These are phyloP conservation scores for Pyricularia sp. DNA, from an alignment of 2,329 filamentous ascomycete species.

Conservation along the genomic window DNA sequence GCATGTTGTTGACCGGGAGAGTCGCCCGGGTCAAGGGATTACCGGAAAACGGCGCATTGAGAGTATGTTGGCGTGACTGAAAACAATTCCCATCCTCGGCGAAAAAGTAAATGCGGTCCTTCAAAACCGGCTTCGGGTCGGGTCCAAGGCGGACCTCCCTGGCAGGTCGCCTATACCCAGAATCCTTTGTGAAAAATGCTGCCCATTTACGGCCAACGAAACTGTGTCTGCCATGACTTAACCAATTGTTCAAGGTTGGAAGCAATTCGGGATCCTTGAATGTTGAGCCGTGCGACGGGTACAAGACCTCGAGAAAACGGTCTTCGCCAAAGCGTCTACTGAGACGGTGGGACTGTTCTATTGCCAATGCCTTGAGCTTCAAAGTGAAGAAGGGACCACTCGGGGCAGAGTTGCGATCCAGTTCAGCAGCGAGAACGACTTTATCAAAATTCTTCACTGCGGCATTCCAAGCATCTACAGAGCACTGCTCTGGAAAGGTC, in stretches of 20 bases:
- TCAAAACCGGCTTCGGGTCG: constrained; percentile 20
- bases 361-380: constrained; percentile 34
- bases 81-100: constrained; percentile 41
- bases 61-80: constrained; percentile 2
- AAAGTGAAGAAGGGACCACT: constrained; percentile 33
- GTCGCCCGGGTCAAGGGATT: constrained; percentile 16
- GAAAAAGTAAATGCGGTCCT: constrained; percentile 43
- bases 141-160: constrained; percentile 22
- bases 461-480: constrained; percentile 33
- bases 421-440: constrained; percentile 31
- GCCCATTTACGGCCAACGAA: constrained; percentile 38
- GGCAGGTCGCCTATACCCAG: constrained; percentile 25
- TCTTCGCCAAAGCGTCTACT: constrained; percentile 47
- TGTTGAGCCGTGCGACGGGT: constrained; percentile 32
- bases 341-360: constrained; percentile 42
- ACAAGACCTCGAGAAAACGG: constrained; percentile 45
- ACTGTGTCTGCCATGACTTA: constrained; percentile 25
- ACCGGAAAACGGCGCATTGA: background rate
- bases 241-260: constrained; percentile 30
- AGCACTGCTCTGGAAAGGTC: constrained; percentile 36
- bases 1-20: constrained; percentile 29
- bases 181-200: constrained; percentile 33
- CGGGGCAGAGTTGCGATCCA: constrained; percentile 25
- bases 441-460: constrained; percentile 26
- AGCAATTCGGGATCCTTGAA: constrained; percentile 17